Evolutionary conservation across 352 stramenopile genomes (phyloP).

Genomic region (Phytopythium kandeliae): DNA sequence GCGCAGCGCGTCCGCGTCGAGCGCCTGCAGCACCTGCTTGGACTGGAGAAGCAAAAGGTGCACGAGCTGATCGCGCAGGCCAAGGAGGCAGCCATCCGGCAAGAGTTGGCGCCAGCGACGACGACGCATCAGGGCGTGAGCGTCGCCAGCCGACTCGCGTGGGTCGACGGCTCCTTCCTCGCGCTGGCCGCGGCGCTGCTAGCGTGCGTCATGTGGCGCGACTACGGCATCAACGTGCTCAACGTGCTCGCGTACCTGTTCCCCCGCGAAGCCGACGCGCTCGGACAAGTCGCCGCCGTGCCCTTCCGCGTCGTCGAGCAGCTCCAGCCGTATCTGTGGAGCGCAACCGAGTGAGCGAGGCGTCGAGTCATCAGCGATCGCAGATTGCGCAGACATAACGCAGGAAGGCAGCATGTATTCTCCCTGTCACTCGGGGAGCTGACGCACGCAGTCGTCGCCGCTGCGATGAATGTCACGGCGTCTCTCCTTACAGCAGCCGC

Average conservation of each 20-base stretch:
- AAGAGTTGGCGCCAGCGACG: neutral
- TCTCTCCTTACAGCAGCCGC: conserved; percentile 49
- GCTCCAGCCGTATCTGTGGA: conserved; percentile 1
- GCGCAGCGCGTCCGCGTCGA: conserved; percentile 35
- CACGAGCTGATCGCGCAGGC: conserved; percentile 30
- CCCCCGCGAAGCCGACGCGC: conserved; percentile 38
- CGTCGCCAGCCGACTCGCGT: conserved; percentile 11
- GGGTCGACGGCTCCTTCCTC: conserved; percentile 44
- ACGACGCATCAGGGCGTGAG: neutral
- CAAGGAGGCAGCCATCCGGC: conserved; percentile 25
- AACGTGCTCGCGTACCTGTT: conserved; percentile 31
- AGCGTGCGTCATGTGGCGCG: conserved; percentile 33
- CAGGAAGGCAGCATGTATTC: conserved; percentile 22
- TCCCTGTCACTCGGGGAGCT: conserved; percentile 8
- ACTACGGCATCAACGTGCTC: conserved; percentile 55
- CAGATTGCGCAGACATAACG: neutral
- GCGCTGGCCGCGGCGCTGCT: conserved; percentile 26
- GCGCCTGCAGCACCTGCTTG: conserved; percentile 52
- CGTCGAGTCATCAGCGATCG: neutral
- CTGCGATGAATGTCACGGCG: neutral
- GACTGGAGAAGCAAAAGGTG: conserved; percentile 38
- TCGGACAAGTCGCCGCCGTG: conserved; percentile 21
- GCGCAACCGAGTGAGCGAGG: neutral
- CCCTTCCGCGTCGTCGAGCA: conserved; percentile 15
- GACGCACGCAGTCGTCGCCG: neutral